A percentile compares a stretch with the other conserved stretches of the same genome.
Evolutionary conservation across 1,284 basidiomycete genomes (phyloP).

Genomic region (Pseudozyma sp.): DNA sequence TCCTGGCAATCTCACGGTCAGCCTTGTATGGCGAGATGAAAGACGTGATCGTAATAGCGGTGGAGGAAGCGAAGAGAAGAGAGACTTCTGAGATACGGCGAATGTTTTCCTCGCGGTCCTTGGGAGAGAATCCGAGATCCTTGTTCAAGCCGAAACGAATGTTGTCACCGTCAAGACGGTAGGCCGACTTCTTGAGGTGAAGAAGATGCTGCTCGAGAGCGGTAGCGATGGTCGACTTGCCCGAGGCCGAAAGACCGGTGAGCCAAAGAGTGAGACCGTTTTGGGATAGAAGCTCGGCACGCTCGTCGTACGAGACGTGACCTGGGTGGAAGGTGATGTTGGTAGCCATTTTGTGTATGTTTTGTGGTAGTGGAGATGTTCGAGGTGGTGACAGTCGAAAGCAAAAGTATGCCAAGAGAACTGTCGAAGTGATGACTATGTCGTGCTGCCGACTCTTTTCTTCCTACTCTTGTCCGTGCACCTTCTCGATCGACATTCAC

Average conservation of each 20-base stretch:
- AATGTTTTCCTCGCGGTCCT: slow-evolving; percentile 96
- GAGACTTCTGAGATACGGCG: slow-evolving; percentile 97
- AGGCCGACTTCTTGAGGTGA: slow-evolving; percentile 84
- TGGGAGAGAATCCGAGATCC: slow-evolving; percentile 95
- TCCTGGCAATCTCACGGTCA: slow-evolving; percentile 85
- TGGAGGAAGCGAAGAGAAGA: slow-evolving; percentile 90
- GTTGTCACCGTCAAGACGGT: slow-evolving; percentile 97
- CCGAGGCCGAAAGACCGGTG: slow-evolving; percentile 59
- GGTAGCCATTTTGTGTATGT: slow-evolving; percentile 75
- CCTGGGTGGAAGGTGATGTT: slow-evolving; percentile 87
- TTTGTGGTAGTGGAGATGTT: neutral
- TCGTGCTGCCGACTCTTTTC: neutral
- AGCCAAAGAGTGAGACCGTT: slow-evolving; percentile 59
- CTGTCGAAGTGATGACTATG: neutral
- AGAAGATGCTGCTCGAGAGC: slow-evolving; percentile 96
- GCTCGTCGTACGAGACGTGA: slow-evolving; percentile 67
- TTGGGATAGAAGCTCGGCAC: slow-evolving; percentile 55
- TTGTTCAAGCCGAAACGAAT: slow-evolving; percentile 97
- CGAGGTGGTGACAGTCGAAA: neutral
- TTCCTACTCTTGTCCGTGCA: slow-evolving; percentile 20
- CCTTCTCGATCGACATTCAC: slow-evolving; percentile 17
- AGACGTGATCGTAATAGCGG: slow-evolving; percentile 87
- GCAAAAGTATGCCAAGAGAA: neutral
- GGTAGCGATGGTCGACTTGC: slow-evolving; percentile 93
- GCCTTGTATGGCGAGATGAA: slow-evolving; percentile 96